Evolutionary conservation across 2,329 filamentous ascomycete species (phyloP), one percentile per base, ranked within the genome.

Genomic region (Aureobasidium sp.): DNA sequence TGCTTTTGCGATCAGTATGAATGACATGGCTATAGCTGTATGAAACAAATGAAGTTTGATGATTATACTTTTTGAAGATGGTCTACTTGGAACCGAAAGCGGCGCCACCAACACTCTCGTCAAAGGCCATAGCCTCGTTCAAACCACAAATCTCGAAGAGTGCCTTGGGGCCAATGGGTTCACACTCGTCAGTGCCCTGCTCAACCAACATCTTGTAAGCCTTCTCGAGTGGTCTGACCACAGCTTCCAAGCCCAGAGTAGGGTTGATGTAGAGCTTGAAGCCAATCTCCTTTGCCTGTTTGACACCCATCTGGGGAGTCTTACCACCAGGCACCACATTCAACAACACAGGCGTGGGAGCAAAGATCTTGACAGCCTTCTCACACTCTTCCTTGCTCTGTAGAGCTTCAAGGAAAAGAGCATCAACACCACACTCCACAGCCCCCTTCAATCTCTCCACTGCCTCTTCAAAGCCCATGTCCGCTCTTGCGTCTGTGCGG

Each of bases 231-330:
- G 70, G 69, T 7, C 70, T 67, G 13, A 72, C 67, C 15, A 72
- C 80, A 5, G 80, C 78, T 13, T 75, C 80, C 44, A 84, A 70
- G 0, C 78, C 75, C 8, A 78, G 72, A 53, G 78, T 79, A 5
- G 82, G 82, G 67, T 82, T 84, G 62, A 87, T 86, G 51, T 84
- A 80, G 62, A 87, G 76, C 63, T 78, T 77, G 71, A 82, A 87
- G 0, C 84, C 84, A 67, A 85, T 75, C 44, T 79, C 74, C 64
- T 76, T 76, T 8, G 83, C 83, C 66, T 86, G 80, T 0, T 78
- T 71, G 2, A 78, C 78, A 1, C 77, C 79, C 57, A 82, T 79
- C 29, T 80, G 74, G 0, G 84, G 84, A 27, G 80, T 83, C 27
- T 79, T 77, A 1, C 83, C 83, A 29, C 80, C 78, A 63, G 81